Evolutionary conservation across 495 filamentous ascomycete species (phyloP), one percentile per base, ranked within the genome.

Genomic region (Diplogelasinospora grovesii): DNA sequence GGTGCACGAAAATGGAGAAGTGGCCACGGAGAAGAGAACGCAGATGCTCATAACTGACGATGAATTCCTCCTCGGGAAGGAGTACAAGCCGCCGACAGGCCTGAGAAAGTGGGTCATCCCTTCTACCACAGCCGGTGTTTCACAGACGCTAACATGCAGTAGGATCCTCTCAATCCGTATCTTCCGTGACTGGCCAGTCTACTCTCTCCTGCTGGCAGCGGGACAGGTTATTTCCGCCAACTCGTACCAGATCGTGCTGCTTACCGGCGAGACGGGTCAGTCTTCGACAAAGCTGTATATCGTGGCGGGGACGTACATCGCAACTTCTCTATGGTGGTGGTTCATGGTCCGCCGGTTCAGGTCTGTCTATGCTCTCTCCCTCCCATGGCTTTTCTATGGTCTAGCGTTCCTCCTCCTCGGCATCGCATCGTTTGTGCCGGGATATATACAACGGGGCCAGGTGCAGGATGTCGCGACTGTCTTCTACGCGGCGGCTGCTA

Each of bases 71-170:
- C 66, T 84, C 11, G 75, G 77, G 10, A 58, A 61, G 13, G 69
- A 78, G 48, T 85, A 83, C 53, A 63, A 73, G 31, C 75, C 79
- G 21, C 81, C 81, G 1, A 76, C 66, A 3, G 79, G 81, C 2
- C 45, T 84, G 6, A 73, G 65, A 41, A 75, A 74, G 38, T 31
- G 18, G 18, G 28, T 31, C 6, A 4, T 5, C 13, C 28, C 13
- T 31, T 11, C 13, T 4, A 31, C 1, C 28, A 2, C 15, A n/a
- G 2, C 2, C n/a, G 7, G 2, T 31, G 2, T 31, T n/a, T 13
- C n/a, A 31, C 28, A 6, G 28, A 7, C 2, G 28, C 28, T 31
- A 31, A 31, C 10, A 5, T n/a, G 24, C 11, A 25, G 13, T 22
- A 41, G 21, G 15, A 32, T 41, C 23, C 19, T 41, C 5, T 33